Evolutionary conservation across 2,329 filamentous ascomycete species (phyloP).

Genomic region (Chaetomium globosum): DNA sequence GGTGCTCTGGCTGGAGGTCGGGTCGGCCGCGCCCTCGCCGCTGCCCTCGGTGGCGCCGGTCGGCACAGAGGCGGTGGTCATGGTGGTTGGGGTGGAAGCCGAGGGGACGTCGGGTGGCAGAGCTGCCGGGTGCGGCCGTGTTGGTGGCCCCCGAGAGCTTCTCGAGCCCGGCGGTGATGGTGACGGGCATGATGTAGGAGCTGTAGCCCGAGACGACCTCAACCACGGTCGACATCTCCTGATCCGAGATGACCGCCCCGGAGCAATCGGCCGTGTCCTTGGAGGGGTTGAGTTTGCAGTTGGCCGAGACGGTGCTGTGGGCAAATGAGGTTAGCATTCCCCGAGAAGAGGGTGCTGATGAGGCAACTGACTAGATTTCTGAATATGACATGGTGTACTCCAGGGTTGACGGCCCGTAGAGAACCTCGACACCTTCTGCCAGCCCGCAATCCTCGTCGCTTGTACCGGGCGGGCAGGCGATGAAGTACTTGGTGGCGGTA

Average conservation of each 20-base stretch:
- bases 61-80: not conserved
- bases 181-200: conserved; percentile 29
- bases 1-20: conserved; percentile 10
- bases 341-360: too few species aligned
- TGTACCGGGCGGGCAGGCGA: conserved; percentile 34
- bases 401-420: conserved; percentile 35
- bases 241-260: not conserved
- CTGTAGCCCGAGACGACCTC: conserved; percentile 17
- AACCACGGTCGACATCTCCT: not conserved
- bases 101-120: not conserved
- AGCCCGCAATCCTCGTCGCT: conserved; percentile 32
- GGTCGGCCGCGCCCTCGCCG: not conserved
- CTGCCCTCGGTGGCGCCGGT: not conserved
- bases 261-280: conserved; percentile 18
- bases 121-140: not conserved
- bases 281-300: conserved; percentile 24
- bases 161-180: conserved; percentile 30
- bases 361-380: conserved; percentile 23
- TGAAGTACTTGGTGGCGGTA: conserved; percentile 34
- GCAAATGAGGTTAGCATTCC: not conserved
- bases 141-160: conserved; percentile 31
- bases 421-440: conserved; percentile 28
- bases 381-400: conserved; percentile 19
- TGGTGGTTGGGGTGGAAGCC: not conserved
- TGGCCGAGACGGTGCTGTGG: conserved; percentile 25